phyloP scores from a whole-genome alignment of 164 flowering plant species.

The Chloranthus sessilifolius region DNA sequence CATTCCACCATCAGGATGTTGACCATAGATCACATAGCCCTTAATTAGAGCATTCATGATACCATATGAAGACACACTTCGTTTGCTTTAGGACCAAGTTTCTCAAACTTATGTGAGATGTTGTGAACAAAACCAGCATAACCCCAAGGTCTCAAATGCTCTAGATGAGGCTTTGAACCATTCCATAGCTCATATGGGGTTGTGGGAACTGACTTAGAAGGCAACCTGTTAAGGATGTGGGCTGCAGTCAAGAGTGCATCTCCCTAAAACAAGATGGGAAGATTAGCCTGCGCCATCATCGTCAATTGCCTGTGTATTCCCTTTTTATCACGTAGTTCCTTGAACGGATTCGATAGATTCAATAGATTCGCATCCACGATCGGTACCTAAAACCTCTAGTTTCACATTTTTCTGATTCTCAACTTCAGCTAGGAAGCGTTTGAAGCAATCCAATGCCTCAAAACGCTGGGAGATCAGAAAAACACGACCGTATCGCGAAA shows the following conservation, averaged over 20 bases:
- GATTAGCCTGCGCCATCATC: slow-evolving; percentile 8
- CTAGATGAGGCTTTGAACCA: not conserved
- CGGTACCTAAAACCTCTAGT: not conserved
- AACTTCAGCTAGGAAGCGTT: not conserved
- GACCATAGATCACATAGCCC: not conserved
- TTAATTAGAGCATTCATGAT: not conserved
- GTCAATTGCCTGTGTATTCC: not conserved
- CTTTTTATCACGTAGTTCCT: not conserved
- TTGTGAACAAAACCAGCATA: not conserved
- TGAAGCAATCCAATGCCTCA: slow-evolving; percentile 6
- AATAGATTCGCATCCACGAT: not conserved
- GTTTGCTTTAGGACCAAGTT: not conserved
- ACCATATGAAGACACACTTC: not conserved
- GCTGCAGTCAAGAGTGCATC: not conserved
- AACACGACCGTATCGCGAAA: not conserved
- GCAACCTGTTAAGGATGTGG: slow-evolving; percentile 5
- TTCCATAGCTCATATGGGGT: too few relatives aligned
- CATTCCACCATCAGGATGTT: not conserved
- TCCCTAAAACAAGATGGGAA: slow-evolving; percentile 9
- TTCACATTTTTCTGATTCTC: not conserved
- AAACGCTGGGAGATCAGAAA: slow-evolving; percentile 1
- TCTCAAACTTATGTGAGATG: not conserved
- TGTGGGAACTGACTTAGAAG: too few relatives aligned
- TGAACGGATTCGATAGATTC: slow-evolving; percentile 2
- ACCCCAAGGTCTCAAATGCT: not conserved